These are phyloP conservation scores for Gentiana dahurica DNA, from an alignment of 257 asterid genomes.

Conservation along the genomic window DNA sequence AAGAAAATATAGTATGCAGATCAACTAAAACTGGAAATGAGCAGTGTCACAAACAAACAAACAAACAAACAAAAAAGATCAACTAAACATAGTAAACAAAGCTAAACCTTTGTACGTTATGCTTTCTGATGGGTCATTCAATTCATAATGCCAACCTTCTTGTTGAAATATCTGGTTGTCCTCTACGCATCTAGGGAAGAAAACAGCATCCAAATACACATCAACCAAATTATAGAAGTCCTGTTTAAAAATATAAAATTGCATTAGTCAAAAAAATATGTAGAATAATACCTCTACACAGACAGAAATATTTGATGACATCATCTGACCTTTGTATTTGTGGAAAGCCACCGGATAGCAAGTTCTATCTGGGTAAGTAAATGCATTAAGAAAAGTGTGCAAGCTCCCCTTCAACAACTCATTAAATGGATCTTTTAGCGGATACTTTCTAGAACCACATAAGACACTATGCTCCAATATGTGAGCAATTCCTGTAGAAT, in stretches of 20 bases:
- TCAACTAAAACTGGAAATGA: too few species aligned
- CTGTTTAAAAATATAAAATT: conserved; percentile 29
- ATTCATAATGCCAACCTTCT: conserved; percentile 99
- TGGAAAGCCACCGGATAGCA: conserved; percentile 98
- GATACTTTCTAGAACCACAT: conserved; percentile 98
- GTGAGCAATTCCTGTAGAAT: conserved; percentile 97
- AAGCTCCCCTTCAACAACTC: conserved; percentile 95
- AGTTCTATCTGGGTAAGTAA: conserved; percentile 97
- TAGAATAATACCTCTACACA: background rate
- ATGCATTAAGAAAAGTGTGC: conserved; percentile 91
- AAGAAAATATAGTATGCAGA: background rate
- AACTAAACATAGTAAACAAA: background rate
- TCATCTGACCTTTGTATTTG: conserved; percentile 66
- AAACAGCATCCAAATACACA: conserved; percentile 95
- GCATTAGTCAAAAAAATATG: conserved; percentile 5
- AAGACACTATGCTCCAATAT: conserved; percentile 92
- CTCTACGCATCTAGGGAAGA: conserved; percentile 93
- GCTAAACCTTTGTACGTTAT: conserved; percentile 79
- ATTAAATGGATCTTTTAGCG: conserved; percentile 91
- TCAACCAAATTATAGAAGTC: conserved; percentile 99
- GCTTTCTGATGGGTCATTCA: conserved; percentile 92
- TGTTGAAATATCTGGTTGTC: conserved; percentile 92
- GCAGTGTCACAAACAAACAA: too few species aligned
- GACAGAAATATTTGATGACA: conserved; percentile 3
- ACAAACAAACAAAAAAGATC: too few species aligned